Evolutionary conservation across 768 basidiomycete genomes (phyloP).

Genomic region (Lactifluus echinatus): DNA sequence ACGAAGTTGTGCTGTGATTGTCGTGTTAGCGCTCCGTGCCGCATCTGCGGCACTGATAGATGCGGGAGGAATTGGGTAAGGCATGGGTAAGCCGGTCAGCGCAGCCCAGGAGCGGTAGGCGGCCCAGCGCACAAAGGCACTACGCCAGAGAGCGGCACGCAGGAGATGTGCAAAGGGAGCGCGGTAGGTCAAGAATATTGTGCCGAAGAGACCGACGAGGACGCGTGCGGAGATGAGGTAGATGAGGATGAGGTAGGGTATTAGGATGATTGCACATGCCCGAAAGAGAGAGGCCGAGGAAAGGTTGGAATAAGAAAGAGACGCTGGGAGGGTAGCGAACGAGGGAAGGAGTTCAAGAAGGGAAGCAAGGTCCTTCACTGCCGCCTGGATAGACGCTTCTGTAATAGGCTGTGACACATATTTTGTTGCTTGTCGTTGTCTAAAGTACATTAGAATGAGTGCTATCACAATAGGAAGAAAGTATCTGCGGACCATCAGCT

Average conservation of each 20-base stretch:
- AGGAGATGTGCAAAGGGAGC: slow-evolving; percentile 59
- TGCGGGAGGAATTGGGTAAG: slow-evolving; percentile 28
- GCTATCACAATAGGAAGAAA: slow-evolving; percentile 46
- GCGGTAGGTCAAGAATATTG: slow-evolving; percentile 49
- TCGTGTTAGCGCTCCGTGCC: background rate
- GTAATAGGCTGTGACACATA: slow-evolving; percentile 34
- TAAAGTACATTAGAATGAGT: slow-evolving; percentile 31
- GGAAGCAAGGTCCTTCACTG: slow-evolving; percentile 55
- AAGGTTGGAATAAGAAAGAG: slow-evolving; percentile 26
- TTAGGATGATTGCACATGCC: slow-evolving; percentile 43
- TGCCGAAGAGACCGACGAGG: slow-evolving; percentile 50
- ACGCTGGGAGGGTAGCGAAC: slow-evolving; percentile 26
- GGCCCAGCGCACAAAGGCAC: slow-evolving; percentile 60
- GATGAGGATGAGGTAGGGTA: slow-evolving; percentile 61
- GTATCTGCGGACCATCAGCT: slow-evolving; percentile 34
- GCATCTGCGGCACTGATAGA: slow-evolving; percentile 25
- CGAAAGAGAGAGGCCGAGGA: slow-evolving; percentile 41
- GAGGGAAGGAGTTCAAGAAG: slow-evolving; percentile 53
- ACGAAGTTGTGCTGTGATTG: slow-evolving; percentile 31
- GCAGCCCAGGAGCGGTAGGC: slow-evolving; percentile 43
- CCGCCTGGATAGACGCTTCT: slow-evolving; percentile 43
- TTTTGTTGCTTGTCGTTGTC: slow-evolving; percentile 20
- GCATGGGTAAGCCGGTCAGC: slow-evolving; percentile 48
- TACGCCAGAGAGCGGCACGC: slow-evolving; percentile 48
- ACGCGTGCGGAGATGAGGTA: slow-evolving; percentile 54